Conservation (phyloP, 495 filamentous ascomycete genomes). For the Aspergillus nanangensis region DNA sequence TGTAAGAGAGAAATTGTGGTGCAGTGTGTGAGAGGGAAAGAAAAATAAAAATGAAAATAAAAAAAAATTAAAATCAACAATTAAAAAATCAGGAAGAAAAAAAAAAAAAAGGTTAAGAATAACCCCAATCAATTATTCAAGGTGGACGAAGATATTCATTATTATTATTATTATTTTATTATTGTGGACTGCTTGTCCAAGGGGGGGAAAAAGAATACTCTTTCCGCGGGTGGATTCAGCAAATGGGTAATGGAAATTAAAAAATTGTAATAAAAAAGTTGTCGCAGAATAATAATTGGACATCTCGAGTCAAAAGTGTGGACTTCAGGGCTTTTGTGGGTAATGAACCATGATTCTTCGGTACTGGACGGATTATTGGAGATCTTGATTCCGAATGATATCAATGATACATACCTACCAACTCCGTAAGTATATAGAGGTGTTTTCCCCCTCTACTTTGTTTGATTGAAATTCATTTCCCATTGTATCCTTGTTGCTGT, state of each 20-base stretch:
- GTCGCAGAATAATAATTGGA: too few relatives aligned
- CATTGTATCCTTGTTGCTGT: too few relatives aligned
- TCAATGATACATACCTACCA: not conserved
- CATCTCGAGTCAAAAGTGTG: constrained; percentile 11
- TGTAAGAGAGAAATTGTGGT: constrained; percentile 5
- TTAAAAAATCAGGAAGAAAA: constrained; percentile 5
- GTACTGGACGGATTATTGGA: not conserved
- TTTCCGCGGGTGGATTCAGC: not conserved
- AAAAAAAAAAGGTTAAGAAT: constrained; percentile 11
- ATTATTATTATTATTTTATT: too few relatives aligned
- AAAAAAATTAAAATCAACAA: constrained; percentile 10
- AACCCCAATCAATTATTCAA: constrained; percentile 13
- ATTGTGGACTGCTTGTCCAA: constrained; percentile 21
- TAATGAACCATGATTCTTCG: constrained; percentile 16
- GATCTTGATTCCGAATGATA: not conserved
- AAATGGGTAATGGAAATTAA: not conserved
- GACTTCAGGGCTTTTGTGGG: constrained; percentile 29
- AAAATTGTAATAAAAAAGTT: not conserved
- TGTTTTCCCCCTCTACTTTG: too few relatives aligned
- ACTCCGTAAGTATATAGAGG: too few relatives aligned
- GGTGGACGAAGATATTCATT: constrained; percentile 5
- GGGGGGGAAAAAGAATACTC: constrained; percentile 2
- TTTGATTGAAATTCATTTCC: too few relatives aligned
- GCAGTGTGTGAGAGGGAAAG: constrained; percentile 5
- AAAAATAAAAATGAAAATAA: constrained; percentile 16